Evolutionary conservation across 2,329 filamentous ascomycete genomes (phyloP).

Genomic region (Alternaria angustiovoidea): DNA sequence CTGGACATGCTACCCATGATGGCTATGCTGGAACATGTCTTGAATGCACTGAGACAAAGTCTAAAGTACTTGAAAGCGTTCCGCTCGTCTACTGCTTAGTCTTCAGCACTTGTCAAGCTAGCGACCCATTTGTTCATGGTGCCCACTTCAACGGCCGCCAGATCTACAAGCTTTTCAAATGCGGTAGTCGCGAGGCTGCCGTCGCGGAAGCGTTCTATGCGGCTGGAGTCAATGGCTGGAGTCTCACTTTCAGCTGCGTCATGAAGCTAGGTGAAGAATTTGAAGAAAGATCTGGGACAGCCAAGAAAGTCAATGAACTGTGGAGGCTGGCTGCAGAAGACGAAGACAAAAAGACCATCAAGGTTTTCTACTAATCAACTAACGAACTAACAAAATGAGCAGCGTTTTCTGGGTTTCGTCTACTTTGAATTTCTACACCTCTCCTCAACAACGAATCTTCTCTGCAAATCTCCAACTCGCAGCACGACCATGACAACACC

Average conservation of each 20-base stretch:
- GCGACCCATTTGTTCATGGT: conserved; percentile 20
- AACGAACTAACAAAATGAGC: too few species aligned
- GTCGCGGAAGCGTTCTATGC: conserved; percentile 40
- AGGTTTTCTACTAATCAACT: conserved; percentile 42
- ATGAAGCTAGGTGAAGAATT: conserved; percentile 35
- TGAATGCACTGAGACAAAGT: conserved; percentile 38
- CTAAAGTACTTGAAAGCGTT: conserved; percentile 31
- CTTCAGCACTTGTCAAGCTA: conserved; percentile 33
- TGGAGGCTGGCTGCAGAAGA: conserved; percentile 37
- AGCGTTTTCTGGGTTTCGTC: too few species aligned
- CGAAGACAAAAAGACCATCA: conserved; percentile 24
- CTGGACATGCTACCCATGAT: conserved; percentile 22
- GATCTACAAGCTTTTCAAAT: conserved; percentile 44
- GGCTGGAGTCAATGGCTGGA: conserved; percentile 42
- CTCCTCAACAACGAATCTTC: too few species aligned
- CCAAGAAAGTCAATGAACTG: conserved; percentile 33
- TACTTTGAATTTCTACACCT: too few species aligned
- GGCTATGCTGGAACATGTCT: conserved; percentile 29
- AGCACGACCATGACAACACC: too few species aligned
- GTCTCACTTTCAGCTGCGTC: conserved; percentile 43
- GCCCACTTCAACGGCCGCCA: conserved; percentile 25
- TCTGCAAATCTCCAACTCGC: too few species aligned
- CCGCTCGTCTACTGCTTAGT: conserved; percentile 40
- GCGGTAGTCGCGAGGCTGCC: conserved; percentile 44
- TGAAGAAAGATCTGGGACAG: conserved; percentile 24